Conservation (phyloP, 768 basidiomycete species). For the Chlorophyllum brunneum region DNA sequence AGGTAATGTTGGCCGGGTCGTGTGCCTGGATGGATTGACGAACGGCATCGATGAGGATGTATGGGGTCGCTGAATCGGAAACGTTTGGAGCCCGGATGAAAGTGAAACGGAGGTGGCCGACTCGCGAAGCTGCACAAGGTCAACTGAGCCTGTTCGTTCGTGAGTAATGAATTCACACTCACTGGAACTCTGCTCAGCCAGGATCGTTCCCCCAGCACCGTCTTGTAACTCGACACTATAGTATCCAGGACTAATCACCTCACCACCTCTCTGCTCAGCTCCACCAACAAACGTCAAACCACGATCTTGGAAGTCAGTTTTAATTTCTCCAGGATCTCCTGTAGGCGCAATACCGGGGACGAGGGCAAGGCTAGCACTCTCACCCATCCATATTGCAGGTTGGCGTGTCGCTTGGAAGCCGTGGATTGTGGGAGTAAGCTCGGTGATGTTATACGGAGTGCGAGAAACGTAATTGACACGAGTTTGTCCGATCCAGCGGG, state of each 20-base stretch:
- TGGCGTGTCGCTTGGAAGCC: conserved; percentile 80
- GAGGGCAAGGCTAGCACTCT: conserved; percentile 59
- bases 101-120: conserved; percentile 70
- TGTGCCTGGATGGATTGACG: conserved; percentile 59
- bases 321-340: not conserved
- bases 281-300: conserved; percentile 29
- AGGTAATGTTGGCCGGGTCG: conserved; percentile 41
- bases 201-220: conserved; percentile 43
- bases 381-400: conserved; percentile 89
- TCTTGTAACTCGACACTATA: conserved; percentile 57
- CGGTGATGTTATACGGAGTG: conserved; percentile 52
- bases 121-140: conserved; percentile 53
- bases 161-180: conserved; percentile 19
- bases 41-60: conserved; percentile 63
- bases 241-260: conserved; percentile 48
- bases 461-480: conserved; percentile 70
- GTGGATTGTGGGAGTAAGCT: conserved; percentile 38
- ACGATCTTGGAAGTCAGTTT: not conserved
- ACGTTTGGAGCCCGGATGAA: conserved; percentile 35
- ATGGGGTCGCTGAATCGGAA: conserved; percentile 32
- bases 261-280: conserved; percentile 54
- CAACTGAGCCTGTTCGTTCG: not conserved
- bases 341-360: conserved; percentile 45
- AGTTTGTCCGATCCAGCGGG: conserved; percentile 80
- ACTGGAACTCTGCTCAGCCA: conserved; percentile 63